Base-by-base conservation (phyloP, 129 eudicot genomes). In the Helichrysum umbraculigerum region DNA sequence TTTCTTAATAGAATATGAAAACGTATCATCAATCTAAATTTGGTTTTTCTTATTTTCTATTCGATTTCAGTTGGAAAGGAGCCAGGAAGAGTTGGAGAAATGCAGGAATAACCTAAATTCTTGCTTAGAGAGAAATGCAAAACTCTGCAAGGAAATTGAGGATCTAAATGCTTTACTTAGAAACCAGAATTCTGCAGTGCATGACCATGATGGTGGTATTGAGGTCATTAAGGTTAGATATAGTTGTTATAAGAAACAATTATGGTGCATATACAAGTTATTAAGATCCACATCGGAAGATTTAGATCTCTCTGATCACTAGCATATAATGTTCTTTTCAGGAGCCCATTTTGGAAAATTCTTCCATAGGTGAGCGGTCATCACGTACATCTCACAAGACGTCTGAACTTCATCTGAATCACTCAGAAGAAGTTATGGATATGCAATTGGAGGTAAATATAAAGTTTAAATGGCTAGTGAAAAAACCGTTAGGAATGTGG, bases 81-180 rank as follows among this genome's bases (percentile, higher is more conserved):
- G 93, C 75, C 81, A 84, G 8, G 66, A 66, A 33, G 97, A 94
- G 74, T 80, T 94, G 33, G 93, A 86, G 82, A 87, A 83, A 58
- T 87, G 93, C 82, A 85, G 80, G 80, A 81, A 30, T 51, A 87
- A 84, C 62, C 91, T 91, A 10, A 86, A 82, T 73, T 79, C 83
- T 85, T 87, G 91, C 81, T 82, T 91, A 82, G 93, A 87, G 76
- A 83, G 74, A 59, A 91, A 94, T 79, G 83, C 82, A 77, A 86
- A 83, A 79, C 88, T 94, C 77, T 85, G 69, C 85, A 94, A 89
- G 81, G 93, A 88, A 76, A 71, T 94, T 22, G 91, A 81, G 37
- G 90, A 85, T 72, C 70, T 93, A 50, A 86, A 68, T 15, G 82
- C 87, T 61, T 78, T 83, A 82, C 71, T 82, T 74, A 83, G 76